Base-by-base conservation (phyloP, 148 eudicot genomes). In the Fagopyrum esculentum region DNA sequence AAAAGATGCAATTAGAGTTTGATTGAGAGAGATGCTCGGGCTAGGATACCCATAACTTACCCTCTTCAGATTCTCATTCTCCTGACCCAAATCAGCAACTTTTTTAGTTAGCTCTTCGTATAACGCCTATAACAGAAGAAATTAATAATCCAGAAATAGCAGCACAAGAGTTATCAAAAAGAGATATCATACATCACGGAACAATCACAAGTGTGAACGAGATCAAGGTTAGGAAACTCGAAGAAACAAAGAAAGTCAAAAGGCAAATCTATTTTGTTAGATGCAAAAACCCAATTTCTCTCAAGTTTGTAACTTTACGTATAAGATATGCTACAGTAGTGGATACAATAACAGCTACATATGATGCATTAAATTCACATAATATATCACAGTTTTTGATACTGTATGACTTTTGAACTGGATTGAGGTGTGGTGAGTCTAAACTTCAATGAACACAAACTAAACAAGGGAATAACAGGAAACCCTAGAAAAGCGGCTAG, bases 31-130 rank as follows among this genome's bases (percentile, higher is more conserved):
- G 68, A 26, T 3, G 30, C 43, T 61, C 9, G 10, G 26, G 26
- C 43, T 61, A 43, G 68, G 68, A 10, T 29, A 61, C 68, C 44
- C 4, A 12, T 26, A 11, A 43, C 76, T 3, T 81, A 89, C 97
- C 86, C 74, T 88, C 40, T 35, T 35, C 40, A 35, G 40, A 35
- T 35, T 35, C 40, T 35, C 40, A 35, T 35, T 35, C 40, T 35
- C 40, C 40, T 35, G 40, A 35, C 40, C 40, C 40, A 35, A 35
- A 35, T 35, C 40, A 35, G 40, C 40, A 35, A 35, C 40, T 35
- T 35, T 35, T 35, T 35, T 35, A 2, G 40, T 35, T 35, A 35
- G 40, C 40, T 35, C 40, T 35, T 35, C 40, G 40, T 35, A 35
- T 35, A 35, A 35, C 3, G 40, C 40, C 40, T 35, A 35, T 35